Percentiles rank a stretch among this genome's conserved stretches.
phyloP scores from a whole-genome alignment of 169 alveolate species.

The Plasmodium coatneyi region DNA sequence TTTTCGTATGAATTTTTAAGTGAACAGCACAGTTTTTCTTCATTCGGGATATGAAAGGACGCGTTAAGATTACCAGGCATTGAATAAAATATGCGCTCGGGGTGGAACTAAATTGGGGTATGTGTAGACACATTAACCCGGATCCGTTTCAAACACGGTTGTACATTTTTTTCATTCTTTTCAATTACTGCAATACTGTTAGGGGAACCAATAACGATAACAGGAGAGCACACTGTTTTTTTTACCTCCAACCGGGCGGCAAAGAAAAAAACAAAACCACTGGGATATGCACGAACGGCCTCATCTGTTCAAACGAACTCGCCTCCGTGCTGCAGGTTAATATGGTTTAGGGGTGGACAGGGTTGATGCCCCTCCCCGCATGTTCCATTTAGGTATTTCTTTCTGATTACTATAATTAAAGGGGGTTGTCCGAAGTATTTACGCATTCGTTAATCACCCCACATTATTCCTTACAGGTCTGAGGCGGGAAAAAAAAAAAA shows the following conservation, averaged over 20 bases:
- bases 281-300: not conserved
- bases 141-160: not conserved
- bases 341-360: not conserved
- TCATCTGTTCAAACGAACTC: not conserved
- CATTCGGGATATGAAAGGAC: not conserved
- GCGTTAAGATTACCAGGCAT: not conserved
- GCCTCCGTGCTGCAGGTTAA: not conserved
- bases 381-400: not conserved
- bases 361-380: not conserved
- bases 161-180: not conserved
- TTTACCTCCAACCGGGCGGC: not conserved
- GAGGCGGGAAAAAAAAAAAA: not conserved
- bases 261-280: not conserved
- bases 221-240: not conserved
- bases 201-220: not conserved
- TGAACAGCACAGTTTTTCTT: not conserved
- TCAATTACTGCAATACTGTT: not conserved
- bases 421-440: not conserved
- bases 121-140: not conserved
- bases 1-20: not conserved
- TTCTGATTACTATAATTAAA: not conserved
- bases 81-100: not conserved
- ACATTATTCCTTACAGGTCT: not conserved
- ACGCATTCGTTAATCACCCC: not conserved
- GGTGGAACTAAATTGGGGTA: not conserved